phyloP scores from a whole-genome alignment of 768 basidiomycete species.

The Hygrophoropsis aurantiaca region DNA sequence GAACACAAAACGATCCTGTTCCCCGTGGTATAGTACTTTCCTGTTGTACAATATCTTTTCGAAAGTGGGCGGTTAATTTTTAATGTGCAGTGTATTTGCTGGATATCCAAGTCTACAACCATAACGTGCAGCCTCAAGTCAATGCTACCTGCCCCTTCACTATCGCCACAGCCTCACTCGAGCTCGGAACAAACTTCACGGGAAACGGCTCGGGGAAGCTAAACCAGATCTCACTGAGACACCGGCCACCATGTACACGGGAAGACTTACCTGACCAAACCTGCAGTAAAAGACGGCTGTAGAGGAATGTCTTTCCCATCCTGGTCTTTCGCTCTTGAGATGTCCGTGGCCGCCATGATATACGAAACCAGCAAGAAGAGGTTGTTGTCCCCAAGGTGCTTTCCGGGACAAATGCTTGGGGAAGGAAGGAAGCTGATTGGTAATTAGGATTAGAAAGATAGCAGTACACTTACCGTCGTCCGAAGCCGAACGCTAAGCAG shows the following conservation, averaged over 20 bases:
- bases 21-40: slow-evolving; percentile 28
- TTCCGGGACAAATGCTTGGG: slow-evolving; percentile 2
- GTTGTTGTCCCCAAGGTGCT: background rate
- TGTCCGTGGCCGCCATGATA: background rate
- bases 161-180: background rate
- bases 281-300: background rate
- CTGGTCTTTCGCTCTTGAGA: background rate
- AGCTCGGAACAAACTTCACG: background rate
- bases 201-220: slow-evolving; percentile 4
- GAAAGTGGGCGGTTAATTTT: no score
- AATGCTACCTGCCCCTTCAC: background rate
- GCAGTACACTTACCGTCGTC: background rate
- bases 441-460: no score
- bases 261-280: slow-evolving; percentile 1
- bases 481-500: slow-evolving; percentile 7
- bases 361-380: slow-evolving; percentile 1
- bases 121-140: no score
- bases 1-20: slow-evolving; percentile 35
- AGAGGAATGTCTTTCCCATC: slow-evolving; percentile 2
- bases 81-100: no score
- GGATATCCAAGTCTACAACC: no score
- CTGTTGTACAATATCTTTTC: background rate
- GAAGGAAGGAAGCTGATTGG: background rate
- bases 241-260: no score
- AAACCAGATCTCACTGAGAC: no score